phyloP scores from a whole-genome alignment of 2,329 filamentous ascomycete genomes.

The Scopulariopsis brevicaulis region DNA sequence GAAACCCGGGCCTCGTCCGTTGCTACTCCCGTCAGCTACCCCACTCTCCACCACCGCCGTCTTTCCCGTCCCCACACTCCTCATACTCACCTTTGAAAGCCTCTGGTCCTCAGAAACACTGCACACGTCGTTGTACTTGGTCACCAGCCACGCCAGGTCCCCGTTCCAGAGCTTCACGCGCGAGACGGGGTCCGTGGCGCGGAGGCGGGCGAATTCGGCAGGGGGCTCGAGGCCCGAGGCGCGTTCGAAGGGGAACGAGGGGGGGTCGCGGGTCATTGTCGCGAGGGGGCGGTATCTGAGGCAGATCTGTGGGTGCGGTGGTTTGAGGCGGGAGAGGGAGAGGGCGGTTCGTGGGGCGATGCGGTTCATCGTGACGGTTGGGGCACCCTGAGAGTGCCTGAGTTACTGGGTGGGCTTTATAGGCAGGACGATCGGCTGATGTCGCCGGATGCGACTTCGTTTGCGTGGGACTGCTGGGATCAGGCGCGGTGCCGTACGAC shows the following conservation, averaged over 20 bases:
- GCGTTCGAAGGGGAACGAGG: not conserved
- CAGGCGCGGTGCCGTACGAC: not conserved
- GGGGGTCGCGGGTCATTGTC: not conserved
- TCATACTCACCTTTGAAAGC: constrained; percentile 28
- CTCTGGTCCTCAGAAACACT: constrained; percentile 28
- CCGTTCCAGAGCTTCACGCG: constrained; percentile 33
- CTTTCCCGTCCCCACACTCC: not conserved
- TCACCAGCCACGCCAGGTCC: constrained; percentile 32
- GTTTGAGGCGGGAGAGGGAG: not conserved
- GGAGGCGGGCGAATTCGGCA: constrained; percentile 28
- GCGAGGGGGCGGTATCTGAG: not conserved
- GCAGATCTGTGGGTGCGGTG: not conserved
- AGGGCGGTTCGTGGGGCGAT: not conserved
- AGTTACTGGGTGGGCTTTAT: not conserved
- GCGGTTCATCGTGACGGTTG: not conserved
- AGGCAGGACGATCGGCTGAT: not conserved
- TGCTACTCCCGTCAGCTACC: constrained; percentile 13
- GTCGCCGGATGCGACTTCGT: not conserved
- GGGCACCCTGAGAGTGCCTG: not conserved
- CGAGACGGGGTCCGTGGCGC: constrained; percentile 29
- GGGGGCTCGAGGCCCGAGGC: constrained; percentile 20
- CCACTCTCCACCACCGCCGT: not conserved
- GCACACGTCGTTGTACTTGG: constrained; percentile 34
- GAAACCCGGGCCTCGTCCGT: constrained; percentile 29
- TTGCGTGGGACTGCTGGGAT: not conserved